phyloP scores from a whole-genome alignment of 169 alveolate genomes.

The Plasmodium reichenowi region DNA sequence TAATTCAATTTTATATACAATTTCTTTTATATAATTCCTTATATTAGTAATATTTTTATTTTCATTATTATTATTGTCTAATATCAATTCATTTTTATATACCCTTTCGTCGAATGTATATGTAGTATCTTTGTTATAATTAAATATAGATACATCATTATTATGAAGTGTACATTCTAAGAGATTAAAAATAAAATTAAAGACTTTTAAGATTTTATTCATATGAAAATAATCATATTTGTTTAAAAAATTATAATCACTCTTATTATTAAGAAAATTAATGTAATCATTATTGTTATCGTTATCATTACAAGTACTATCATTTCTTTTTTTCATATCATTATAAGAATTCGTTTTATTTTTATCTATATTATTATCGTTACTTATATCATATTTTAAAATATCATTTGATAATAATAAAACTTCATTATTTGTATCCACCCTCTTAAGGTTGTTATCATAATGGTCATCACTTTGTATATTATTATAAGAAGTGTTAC shows the following conservation, averaged over 20 bases:
- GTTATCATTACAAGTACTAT: neutral
- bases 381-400: neutral
- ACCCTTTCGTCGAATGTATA: neutral
- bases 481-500: no score
- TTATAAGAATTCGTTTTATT: neutral
- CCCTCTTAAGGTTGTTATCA: neutral
- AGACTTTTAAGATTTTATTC: conserved; percentile 25
- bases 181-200: conserved; percentile 49
- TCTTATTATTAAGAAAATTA: neutral
- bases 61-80: neutral
- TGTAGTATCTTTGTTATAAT: conserved; percentile 7
- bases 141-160: conserved; percentile 25
- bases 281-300: neutral
- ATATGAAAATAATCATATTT: conserved; percentile 19
- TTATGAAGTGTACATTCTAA: conserved; percentile 29
- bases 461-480: no score
- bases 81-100: neutral
- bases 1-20: conserved; percentile 36
- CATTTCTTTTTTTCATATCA: neutral
- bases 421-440: neutral
- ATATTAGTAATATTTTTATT: conserved; percentile 12
- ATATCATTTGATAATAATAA: neutral
- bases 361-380: neutral
- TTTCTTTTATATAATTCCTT: conserved; percentile 52
- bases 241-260: neutral